phyloP scores from a whole-genome alignment of 169 alveolate genomes.

The Theileria equi region DNA sequence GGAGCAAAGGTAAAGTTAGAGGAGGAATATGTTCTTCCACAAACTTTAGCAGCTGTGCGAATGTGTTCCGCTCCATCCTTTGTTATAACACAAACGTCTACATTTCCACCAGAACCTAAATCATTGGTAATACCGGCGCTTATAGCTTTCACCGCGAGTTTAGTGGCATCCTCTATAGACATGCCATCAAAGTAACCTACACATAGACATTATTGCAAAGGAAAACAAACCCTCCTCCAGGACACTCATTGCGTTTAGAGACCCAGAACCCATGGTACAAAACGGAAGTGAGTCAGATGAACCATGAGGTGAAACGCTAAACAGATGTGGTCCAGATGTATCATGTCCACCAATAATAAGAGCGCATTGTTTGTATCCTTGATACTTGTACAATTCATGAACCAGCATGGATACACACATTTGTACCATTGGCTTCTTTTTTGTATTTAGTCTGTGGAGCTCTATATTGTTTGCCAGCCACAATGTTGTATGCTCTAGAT shows the following conservation, averaged over 20 bases:
- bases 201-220: too few species aligned
- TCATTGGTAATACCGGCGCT: conserved; percentile 97
- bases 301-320: conserved; percentile 95
- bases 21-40: conserved; percentile 74
- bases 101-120: conserved; percentile 95
- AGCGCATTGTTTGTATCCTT: conserved; percentile 96
- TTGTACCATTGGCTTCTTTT: conserved; percentile 85
- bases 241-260: conserved; percentile 94
- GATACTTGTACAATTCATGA: conserved; percentile 87
- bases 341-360: conserved; percentile 97
- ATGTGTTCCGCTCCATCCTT: conserved; percentile 82
- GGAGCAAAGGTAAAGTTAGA: conserved; percentile 69
- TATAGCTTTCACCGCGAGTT: conserved; percentile 87
- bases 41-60: conserved; percentile 75
- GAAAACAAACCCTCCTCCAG: conserved; percentile 83
- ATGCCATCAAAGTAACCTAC: conserved; percentile 85
- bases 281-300: conserved; percentile 87
- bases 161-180: conserved; percentile 90
- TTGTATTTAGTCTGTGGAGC: conserved; percentile 89
- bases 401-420: conserved; percentile 86
- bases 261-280: conserved; percentile 98
- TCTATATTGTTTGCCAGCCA: conserved; percentile 87
- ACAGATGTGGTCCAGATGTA: conserved; percentile 92
- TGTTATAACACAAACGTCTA: conserved; percentile 88
- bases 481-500: conserved; percentile 91